A percentile compares a stretch with the other conserved stretches of the same genome.
Conservation (phyloP, 768 basidiomycete genomes). For the Lactifluus subvellereus region DNA sequence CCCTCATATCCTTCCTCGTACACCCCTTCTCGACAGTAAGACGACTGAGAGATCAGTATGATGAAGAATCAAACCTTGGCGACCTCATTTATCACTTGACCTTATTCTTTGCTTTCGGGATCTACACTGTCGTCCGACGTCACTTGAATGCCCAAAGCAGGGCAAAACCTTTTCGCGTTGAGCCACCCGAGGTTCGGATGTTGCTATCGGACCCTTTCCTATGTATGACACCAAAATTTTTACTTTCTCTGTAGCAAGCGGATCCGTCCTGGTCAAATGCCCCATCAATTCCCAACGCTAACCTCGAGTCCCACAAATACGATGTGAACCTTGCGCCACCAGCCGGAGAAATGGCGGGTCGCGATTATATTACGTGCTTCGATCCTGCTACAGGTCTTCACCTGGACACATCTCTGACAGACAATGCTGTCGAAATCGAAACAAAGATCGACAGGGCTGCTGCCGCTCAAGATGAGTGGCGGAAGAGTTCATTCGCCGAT, state of each 20-base stretch:
- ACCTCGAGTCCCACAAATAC: constrained; percentile 58
- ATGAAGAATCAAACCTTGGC: constrained; percentile 32
- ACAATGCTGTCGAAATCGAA: constrained; percentile 64
- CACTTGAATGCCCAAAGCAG: constrained; percentile 71
- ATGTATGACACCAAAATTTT: background rate
- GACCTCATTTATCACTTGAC: constrained; percentile 64
- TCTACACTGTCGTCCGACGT: constrained; percentile 71
- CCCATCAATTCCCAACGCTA: constrained; percentile 48
- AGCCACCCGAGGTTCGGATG: constrained; percentile 51
- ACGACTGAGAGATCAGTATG: constrained; percentile 40
- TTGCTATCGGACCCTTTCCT: constrained; percentile 2
- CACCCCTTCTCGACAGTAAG: constrained; percentile 48
- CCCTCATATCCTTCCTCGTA: constrained; percentile 37
- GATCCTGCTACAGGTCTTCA: constrained; percentile 88
- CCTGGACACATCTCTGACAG: constrained; percentile 70
- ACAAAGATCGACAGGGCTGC: constrained; percentile 63
- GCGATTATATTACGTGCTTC: constrained; percentile 81
- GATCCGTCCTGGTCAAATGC: constrained; percentile 46
- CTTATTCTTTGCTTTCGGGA: constrained; percentile 68
- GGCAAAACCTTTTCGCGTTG: constrained; percentile 59
- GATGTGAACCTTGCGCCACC: constrained; percentile 50
- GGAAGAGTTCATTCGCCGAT: constrained; percentile 66
- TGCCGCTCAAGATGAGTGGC: constrained; percentile 69
- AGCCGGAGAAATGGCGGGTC: constrained; percentile 36
- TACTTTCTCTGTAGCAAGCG: constrained; percentile 22